A percentile compares a stretch with the other conserved stretches of the same genome.
These are phyloP conservation scores for Trypanosoma vivax DNA, from an alignment of 208 protist genomes.

Conservation along the genomic window DNA sequence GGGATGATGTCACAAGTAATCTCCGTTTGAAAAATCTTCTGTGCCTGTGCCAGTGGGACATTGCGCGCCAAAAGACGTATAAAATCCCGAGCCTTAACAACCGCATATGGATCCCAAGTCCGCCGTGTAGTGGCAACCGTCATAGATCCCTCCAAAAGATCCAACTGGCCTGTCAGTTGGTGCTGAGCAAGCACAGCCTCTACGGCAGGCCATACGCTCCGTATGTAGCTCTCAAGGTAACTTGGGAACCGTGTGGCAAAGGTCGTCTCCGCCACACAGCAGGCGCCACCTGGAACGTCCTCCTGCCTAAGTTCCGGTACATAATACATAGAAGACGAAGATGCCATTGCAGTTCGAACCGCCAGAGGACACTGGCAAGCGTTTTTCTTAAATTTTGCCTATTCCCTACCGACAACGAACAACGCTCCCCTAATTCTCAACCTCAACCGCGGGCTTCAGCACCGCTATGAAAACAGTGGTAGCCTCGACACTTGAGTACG, in stretches of 20 bases:
- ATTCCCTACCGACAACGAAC: too few species aligned
- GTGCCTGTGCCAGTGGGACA: conserved; percentile 95
- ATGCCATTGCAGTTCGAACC: conserved; percentile 13
- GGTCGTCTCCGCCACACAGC: conserved; percentile 92
- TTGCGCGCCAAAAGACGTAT: conserved; percentile 97
- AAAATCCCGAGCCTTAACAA: conserved; percentile 98
- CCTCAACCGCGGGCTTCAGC: too few species aligned
- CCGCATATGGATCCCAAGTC: conserved; percentile 98
- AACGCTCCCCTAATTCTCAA: too few species aligned
- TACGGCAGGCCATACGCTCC: conserved; percentile 92
- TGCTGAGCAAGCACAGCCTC: conserved; percentile 89
- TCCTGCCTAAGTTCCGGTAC: conserved; percentile 79
- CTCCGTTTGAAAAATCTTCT: conserved; percentile 96
- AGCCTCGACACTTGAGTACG: too few species aligned
- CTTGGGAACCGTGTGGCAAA: conserved; percentile 98
- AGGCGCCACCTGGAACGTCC: conserved; percentile 82
- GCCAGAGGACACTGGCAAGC: background rate
- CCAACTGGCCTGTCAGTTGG: conserved; percentile 92
- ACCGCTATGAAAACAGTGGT: too few species aligned
- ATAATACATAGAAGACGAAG: conserved; percentile 62
- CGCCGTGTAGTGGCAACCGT: conserved; percentile 96
- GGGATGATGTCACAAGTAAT: conserved; percentile 98
- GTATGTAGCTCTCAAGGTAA: conserved; percentile 98
- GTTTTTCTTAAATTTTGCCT: too few species aligned
- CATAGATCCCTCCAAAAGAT: conserved; percentile 96